Evolutionary conservation across 805 yeast species (phyloP), one percentile per base, ranked within the genome.

Genomic region (Sungouiozyma ichnusensis): DNA sequence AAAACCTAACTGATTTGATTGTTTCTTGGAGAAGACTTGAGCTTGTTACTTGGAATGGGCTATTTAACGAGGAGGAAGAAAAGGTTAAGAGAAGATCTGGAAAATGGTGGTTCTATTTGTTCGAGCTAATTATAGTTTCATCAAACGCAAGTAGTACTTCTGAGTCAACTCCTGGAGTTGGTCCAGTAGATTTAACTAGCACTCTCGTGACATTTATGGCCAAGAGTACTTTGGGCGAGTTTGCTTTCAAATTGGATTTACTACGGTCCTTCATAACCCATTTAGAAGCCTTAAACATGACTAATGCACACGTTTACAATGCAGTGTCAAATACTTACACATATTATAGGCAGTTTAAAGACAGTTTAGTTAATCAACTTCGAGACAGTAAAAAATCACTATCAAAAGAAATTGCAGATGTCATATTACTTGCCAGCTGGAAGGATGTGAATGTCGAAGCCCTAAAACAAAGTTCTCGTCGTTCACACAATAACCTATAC

Each of bases 371-470:
- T 2, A 73, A 71, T 0, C 59, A 64, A 9, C 55, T 87, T 8
- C 52, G 50, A 0, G 54, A 55, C 1, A 70, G 71, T 1, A 78
- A 71, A 58, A 76, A 72, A 52, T 60, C 63, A 2, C 64, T 90
- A 31, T 85, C 80, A 44, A 90, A 88, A 55, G 86, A 86, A 39
- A 74, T 92, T 9, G 71, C 77, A 31, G 98, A 92, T 44, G 80
- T 87, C 3, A 86, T 92, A 35, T 64, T 85, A 36, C 68, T 92
- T 14, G 97, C 98, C 1, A 85, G 95, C 54, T 94, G 97, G 97
- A 87, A 88, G 52, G 99, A 92, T 64, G 88, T 87, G 11, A 94
- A 92, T 54, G 76, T 87, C 36, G 94, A 84, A 55, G 95, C 98
- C 0, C 70, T 92, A 53, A 87, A 85, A 51, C 97, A 88, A 62